A percentile compares a stretch with the other conserved stretches of the same genome.
phyloP scores from a whole-genome alignment of 352 stramenopile genomes.

The Phytophthora idaei region DNA sequence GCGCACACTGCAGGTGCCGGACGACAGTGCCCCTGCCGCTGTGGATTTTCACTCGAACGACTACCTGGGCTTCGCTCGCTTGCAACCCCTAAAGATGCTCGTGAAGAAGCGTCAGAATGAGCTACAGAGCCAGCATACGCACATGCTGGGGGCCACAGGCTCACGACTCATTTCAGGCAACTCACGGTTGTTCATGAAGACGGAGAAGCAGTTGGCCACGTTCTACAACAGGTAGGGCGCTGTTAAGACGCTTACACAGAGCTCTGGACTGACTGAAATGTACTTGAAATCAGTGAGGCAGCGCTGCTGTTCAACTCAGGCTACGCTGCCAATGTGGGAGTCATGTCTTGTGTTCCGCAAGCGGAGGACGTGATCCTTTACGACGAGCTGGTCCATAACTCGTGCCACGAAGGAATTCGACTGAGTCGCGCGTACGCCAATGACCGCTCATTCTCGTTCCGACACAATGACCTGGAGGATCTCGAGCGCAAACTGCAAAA shows the following conservation, averaged over 20 bases:
- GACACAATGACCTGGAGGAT: conserved; percentile 90
- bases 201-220: conserved; percentile 83
- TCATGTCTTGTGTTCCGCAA: conserved; percentile 93
- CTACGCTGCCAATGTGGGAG: conserved; percentile 96
- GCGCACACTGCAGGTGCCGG: conserved; percentile 45
- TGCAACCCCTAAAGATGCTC: conserved; percentile 51
- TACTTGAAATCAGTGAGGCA: conserved; percentile 56
- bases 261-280: conserved; percentile 14
- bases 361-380: conserved; percentile 93
- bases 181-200: conserved; percentile 81
- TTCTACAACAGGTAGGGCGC: conserved; percentile 85
- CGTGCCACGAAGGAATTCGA: conserved; percentile 93
- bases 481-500: conserved; percentile 72
- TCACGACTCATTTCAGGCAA: conserved; percentile 96
- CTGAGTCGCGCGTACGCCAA: conserved; percentile 76
- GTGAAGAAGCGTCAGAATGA: conserved; percentile 53
- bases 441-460: conserved; percentile 44
- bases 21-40: conserved; percentile 22
- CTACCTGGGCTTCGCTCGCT: conserved; percentile 94
- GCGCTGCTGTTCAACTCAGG: conserved; percentile 97
- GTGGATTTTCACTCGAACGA: conserved; percentile 98
- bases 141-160: conserved; percentile 74
- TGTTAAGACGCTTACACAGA: background rate
- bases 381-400: conserved; percentile 98
- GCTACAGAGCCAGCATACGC: conserved; percentile 30